These are phyloP conservation scores for Raphanus sativus DNA, from an alignment of 345 rosid species.

Conservation along the genomic window DNA sequence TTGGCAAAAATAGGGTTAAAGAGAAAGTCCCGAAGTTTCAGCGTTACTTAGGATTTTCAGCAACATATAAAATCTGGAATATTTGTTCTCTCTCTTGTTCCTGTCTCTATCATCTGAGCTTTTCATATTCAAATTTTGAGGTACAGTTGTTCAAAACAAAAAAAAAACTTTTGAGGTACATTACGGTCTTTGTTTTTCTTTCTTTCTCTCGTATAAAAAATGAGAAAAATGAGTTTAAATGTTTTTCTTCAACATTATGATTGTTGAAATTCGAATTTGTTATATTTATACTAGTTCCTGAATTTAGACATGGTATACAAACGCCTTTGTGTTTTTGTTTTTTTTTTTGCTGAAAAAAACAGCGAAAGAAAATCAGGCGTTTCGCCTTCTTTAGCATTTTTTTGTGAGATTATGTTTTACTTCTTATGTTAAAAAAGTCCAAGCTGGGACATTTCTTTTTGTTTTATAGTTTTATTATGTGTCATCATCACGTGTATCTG, in stretches of 20 bases:
- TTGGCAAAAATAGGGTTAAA: neutral
- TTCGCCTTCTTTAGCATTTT: neutral
- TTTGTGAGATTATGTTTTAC: neutral
- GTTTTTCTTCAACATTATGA: neutral
- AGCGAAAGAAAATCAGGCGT: neutral
- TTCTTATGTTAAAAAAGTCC: neutral
- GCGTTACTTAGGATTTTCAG: neutral
- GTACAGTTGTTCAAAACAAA: neutral
- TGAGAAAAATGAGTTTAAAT: neutral
- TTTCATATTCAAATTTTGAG: constrained; percentile 10
- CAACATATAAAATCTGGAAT: constrained; percentile 12
- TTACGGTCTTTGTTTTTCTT: neutral
- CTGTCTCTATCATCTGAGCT: neutral
- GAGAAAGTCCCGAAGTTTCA: constrained; percentile 8
- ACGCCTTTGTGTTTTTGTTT: neutral
- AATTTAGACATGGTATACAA: neutral
- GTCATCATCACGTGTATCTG: constrained; percentile 15
- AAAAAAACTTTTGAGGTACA: constrained; percentile 1
- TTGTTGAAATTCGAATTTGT: neutral
- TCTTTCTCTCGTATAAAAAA: neutral
- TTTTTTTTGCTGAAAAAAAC: neutral
- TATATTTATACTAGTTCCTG: neutral
- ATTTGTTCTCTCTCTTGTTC: constrained; percentile 5
- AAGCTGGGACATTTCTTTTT: neutral
- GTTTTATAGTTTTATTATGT: neutral